phyloP scores from a whole-genome alignment of 805 yeast genomes.

The Yamadazyma laniorum region DNA sequence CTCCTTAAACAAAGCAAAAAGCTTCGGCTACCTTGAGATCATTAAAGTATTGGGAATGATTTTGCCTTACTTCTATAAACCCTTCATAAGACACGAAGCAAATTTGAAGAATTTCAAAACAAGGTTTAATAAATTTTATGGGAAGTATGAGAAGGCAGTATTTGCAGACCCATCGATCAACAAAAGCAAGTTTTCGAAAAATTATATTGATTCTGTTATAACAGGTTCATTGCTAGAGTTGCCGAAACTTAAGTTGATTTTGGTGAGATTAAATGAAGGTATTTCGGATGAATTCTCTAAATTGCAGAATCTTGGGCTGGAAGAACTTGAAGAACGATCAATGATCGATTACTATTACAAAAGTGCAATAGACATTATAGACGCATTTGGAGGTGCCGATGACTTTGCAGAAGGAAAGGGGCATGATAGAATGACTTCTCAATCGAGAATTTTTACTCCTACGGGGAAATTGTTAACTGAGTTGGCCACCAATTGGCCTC shows the following conservation, averaged over 20 bases:
- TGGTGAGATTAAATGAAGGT: constrained; percentile 53
- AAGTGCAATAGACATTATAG: constrained; percentile 63
- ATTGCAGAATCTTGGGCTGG: constrained; percentile 12
- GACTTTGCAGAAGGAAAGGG: constrained; percentile 23
- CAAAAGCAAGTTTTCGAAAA: constrained; percentile 24
- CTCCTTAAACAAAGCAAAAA: constrained; percentile 63
- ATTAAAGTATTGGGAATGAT: constrained; percentile 78
- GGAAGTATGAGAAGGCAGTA: constrained; percentile 26
- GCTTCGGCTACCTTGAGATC: constrained; percentile 72
- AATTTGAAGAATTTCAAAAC: constrained; percentile 70
- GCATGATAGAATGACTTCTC: constrained; percentile 29
- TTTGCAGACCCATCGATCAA: constrained; percentile 31
- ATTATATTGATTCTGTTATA: constrained; percentile 46
- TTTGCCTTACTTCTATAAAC: constrained; percentile 87
- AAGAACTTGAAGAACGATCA: constrained; percentile 17
- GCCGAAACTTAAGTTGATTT: constrained; percentile 64
- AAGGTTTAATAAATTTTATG: constrained; percentile 43
- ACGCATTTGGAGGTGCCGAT: constrained; percentile 68
- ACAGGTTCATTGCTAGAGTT: constrained; percentile 66
- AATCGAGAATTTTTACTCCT: constrained; percentile 72
- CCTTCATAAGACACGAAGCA: constrained; percentile 91
- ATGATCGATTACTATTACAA: constrained; percentile 43
- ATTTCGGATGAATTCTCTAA: constrained; percentile 34
- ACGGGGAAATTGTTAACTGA: constrained; percentile 87
- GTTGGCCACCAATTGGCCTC: constrained; percentile 84